Conservation (phyloP, 768 basidiomycete species). For the Galerina sulciceps region DNA sequence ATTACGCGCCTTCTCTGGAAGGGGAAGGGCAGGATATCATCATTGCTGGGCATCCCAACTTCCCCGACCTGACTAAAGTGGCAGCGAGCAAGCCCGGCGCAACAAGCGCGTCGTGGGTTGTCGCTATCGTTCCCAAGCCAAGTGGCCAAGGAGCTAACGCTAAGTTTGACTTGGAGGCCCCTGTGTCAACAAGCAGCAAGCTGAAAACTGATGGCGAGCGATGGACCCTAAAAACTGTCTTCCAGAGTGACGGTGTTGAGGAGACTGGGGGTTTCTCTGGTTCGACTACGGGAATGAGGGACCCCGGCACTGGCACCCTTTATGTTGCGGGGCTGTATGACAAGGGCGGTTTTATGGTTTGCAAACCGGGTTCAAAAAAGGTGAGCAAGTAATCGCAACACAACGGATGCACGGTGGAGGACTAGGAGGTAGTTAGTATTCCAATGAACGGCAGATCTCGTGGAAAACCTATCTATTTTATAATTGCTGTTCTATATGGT, state of each 20-base stretch:
- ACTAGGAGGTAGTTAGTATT: no score
- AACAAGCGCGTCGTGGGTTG: slow-evolving; percentile 62
- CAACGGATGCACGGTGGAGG: no score
- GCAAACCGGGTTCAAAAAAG: slow-evolving; percentile 30
- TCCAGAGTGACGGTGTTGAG: slow-evolving; percentile 66
- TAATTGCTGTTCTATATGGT: no score
- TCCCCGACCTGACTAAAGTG: slow-evolving; percentile 51
- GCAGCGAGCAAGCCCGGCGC: slow-evolving; percentile 46
- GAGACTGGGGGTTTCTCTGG: slow-evolving; percentile 50
- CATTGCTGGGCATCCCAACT: slow-evolving; percentile 71
- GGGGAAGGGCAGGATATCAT: slow-evolving; percentile 40
- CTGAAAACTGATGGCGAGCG: slow-evolving; percentile 35
- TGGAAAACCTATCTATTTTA: no score
- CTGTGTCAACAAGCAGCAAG: slow-evolving; percentile 49
- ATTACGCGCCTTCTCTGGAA: slow-evolving; percentile 45
- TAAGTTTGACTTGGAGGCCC: slow-evolving; percentile 47
- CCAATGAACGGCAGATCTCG: no score
- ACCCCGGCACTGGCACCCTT: slow-evolving; percentile 49
- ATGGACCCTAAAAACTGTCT: slow-evolving; percentile 62
- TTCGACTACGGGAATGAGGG: slow-evolving; percentile 56
- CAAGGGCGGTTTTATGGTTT: slow-evolving; percentile 56
- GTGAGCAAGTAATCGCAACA: not conserved
- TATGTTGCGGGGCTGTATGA: slow-evolving; percentile 65
- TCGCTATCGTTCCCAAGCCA: slow-evolving; percentile 43
- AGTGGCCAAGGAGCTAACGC: slow-evolving; percentile 5